A percentile compares a stretch with the other conserved stretches of the same genome.
Evolutionary conservation across 2,329 filamentous ascomycete species (phyloP).

Genomic region (Periglandula ipomoeae): DNA sequence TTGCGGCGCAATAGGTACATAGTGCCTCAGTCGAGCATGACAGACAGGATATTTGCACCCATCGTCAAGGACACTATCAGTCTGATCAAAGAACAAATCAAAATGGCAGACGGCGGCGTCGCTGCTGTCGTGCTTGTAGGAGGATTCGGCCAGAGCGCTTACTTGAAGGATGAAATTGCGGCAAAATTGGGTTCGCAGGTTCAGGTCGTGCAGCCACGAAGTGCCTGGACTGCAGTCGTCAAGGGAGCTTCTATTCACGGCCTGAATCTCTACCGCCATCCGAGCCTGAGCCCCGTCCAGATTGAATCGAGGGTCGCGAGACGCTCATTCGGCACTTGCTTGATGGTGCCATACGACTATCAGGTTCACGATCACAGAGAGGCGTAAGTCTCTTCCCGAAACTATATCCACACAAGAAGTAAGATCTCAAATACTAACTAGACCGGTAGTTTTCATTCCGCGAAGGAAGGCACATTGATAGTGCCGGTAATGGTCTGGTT

Average conservation of each 20-base stretch:
- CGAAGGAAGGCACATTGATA: slow-evolving; percentile 27
- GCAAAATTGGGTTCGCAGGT: slow-evolving; percentile 24
- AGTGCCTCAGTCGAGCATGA: slow-evolving; percentile 51
- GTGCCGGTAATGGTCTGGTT: slow-evolving; percentile 31
- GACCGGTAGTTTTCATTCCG: slow-evolving; percentile 25
- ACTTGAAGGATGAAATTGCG: slow-evolving; percentile 32
- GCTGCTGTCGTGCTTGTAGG: slow-evolving; percentile 37
- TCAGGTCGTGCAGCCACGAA: slow-evolving; percentile 37
- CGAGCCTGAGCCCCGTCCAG: slow-evolving; percentile 18
- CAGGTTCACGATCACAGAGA: slow-evolving; percentile 26
- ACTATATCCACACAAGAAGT: too few species aligned
- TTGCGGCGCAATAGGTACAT: slow-evolving; percentile 21
- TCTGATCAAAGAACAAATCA: slow-evolving; percentile 31
- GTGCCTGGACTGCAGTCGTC: slow-evolving; percentile 41
- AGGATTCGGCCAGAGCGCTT: slow-evolving; percentile 37
- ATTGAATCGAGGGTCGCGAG: slow-evolving; percentile 27
- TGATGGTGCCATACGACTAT: slow-evolving; percentile 26
- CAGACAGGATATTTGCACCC: slow-evolving; percentile 39
- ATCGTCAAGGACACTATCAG: slow-evolving; percentile 34
- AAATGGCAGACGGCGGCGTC: slow-evolving; percentile 24
- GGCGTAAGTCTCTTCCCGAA: slow-evolving; percentile 18
- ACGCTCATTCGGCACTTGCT: slow-evolving; percentile 27
- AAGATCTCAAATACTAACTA: too few species aligned
- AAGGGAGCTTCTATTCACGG: slow-evolving; percentile 39
- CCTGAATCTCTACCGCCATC: slow-evolving; percentile 20